These are phyloP conservation scores for Dichomitus squalens DNA, from an alignment of 1,284 basidiomycete genomes.

Conservation along the genomic window DNA sequence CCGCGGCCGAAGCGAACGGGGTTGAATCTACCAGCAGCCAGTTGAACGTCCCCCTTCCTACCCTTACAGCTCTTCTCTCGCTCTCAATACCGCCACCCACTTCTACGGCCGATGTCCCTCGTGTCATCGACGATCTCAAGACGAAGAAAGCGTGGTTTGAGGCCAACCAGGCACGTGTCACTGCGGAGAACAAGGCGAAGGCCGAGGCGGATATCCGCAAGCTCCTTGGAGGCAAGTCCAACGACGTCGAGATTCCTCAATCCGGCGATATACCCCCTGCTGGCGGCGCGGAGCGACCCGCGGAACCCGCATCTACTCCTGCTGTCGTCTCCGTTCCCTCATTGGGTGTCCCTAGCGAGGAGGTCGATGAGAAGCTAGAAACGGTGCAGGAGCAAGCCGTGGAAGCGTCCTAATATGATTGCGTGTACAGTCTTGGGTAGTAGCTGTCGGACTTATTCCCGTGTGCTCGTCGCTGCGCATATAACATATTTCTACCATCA, in stretches of 20 bases:
- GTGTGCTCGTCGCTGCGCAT: slow-evolving; percentile 26
- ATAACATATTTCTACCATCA: slow-evolving; percentile 21
- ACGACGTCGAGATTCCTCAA: slow-evolving; percentile 46
- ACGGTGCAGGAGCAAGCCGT: slow-evolving; percentile 43
- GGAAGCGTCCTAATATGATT: slow-evolving; percentile 26
- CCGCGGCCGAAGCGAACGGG: slow-evolving; percentile 40
- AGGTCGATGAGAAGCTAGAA: slow-evolving; percentile 52
- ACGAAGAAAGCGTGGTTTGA: slow-evolving; percentile 96
- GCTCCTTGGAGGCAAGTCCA: slow-evolving; percentile 48
- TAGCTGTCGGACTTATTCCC: slow-evolving; percentile 20
- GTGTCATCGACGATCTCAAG: slow-evolving; percentile 88
- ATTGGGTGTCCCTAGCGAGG: slow-evolving; percentile 40
- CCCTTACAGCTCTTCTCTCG: slow-evolving; percentile 84
- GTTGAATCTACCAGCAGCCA: slow-evolving; percentile 38
- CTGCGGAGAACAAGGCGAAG: slow-evolving; percentile 74
- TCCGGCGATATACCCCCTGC: slow-evolving; percentile 43
- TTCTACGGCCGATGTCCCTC: slow-evolving; percentile 76
- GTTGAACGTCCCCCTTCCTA: slow-evolving; percentile 85
- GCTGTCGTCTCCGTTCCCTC: slow-evolving; percentile 34
- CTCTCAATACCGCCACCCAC: slow-evolving; percentile 92
- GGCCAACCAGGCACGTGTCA: slow-evolving; percentile 70
- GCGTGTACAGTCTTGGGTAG: slow-evolving; percentile 15
- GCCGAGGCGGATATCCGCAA: slow-evolving; percentile 81
- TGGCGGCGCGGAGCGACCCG: slow-evolving; percentile 47
- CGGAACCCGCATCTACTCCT: slow-evolving; percentile 51